phyloP scores from a whole-genome alignment of 805 yeast genomes.

The Yarrowia porcina region DNA sequence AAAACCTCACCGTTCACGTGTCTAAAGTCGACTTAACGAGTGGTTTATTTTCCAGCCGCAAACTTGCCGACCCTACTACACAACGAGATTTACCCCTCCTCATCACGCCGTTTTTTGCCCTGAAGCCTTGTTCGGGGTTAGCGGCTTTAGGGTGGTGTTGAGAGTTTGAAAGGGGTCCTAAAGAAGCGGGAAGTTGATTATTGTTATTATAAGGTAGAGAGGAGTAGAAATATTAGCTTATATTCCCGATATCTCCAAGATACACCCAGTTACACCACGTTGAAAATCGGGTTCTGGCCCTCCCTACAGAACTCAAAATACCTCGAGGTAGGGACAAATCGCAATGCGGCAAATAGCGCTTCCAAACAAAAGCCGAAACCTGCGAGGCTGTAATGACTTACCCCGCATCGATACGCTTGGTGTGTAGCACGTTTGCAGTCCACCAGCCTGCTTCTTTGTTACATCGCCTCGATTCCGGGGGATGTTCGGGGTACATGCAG shows the following conservation, averaged over 20 bases:
- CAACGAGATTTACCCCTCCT: constrained; percentile 1
- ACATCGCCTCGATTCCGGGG: background rate
- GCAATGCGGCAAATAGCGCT: background rate
- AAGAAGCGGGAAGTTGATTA: background rate
- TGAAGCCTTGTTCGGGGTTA: constrained; percentile 7
- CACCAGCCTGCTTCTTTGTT: background rate
- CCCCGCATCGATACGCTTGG: background rate
- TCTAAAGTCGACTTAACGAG: background rate
- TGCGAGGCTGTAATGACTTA: background rate
- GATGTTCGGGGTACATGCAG: constrained; percentile 9
- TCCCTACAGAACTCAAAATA: background rate
- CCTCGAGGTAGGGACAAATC: background rate
- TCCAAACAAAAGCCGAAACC: background rate
- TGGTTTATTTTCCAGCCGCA: background rate
- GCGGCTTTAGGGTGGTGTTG: background rate
- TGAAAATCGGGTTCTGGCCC: background rate
- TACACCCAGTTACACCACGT: background rate
- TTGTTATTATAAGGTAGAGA: no score
- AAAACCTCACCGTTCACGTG: background rate
- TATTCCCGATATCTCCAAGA: background rate
- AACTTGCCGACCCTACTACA: constrained; percentile 5
- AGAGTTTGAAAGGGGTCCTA: background rate
- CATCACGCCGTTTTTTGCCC: constrained; percentile 23
- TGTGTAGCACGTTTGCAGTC: background rate
- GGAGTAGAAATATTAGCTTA: background rate